Conservation (phyloP, 2,329 filamentous ascomycete genomes). For the Zalaria sp. region DNA sequence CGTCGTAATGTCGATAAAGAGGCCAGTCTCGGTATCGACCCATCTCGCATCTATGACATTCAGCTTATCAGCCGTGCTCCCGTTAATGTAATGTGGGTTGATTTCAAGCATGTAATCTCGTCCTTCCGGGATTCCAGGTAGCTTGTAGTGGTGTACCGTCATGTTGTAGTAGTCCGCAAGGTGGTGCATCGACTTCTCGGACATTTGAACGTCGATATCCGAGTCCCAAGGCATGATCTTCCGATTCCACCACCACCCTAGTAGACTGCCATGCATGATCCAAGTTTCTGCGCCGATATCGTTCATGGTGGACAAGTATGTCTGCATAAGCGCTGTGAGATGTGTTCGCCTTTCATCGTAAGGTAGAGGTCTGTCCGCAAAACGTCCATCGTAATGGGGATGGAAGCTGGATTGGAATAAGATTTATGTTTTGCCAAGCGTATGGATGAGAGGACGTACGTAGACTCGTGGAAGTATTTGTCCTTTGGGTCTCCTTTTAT, state of each 20-base stretch:
- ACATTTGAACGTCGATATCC: conserved; percentile 46
- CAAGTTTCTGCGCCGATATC: conserved; percentile 44
- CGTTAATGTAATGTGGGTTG: conserved; percentile 40
- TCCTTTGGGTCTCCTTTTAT: conserved; percentile 19
- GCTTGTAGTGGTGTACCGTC: conserved; percentile 36
- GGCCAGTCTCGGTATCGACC: conserved; percentile 44
- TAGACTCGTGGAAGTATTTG: conserved; percentile 40
- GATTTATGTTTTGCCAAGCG: background rate
- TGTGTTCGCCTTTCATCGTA: conserved; percentile 33
- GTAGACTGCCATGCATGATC: conserved; percentile 48
- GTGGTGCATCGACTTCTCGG: conserved; percentile 39
- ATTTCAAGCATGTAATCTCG: conserved; percentile 42
- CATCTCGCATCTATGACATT: conserved; percentile 48
- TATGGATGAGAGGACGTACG: conserved; percentile 15
- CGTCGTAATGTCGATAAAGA: conserved; percentile 49
- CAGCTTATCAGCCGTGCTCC: conserved; percentile 28
- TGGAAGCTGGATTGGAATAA: conserved; percentile 28
- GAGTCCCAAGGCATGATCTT: conserved; percentile 49
- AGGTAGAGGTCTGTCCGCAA: conserved; percentile 31
- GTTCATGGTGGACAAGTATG: conserved; percentile 43
- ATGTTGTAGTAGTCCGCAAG: conserved; percentile 48
- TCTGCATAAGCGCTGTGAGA: conserved; percentile 37
- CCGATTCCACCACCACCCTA: conserved; percentile 51
- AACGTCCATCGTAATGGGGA: conserved; percentile 43
- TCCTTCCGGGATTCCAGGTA: conserved; percentile 11